These are phyloP conservation scores for Raddia guianensis DNA, from an alignment of 176 grass and related monocot species.

Conservation along the genomic window DNA sequence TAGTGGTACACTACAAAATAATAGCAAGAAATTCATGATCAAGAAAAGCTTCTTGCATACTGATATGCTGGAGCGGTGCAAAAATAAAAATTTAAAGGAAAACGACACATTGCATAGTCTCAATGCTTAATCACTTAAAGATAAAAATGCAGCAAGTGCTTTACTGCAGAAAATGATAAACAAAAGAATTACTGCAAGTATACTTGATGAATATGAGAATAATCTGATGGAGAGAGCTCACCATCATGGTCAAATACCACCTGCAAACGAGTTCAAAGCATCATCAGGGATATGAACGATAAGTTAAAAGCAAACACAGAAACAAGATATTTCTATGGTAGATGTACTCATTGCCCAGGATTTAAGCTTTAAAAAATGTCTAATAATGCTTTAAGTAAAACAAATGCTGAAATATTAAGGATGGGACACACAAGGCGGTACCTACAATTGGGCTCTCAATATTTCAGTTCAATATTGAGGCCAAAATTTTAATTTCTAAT, in stretches of 20 bases:
- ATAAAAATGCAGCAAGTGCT: conserved; percentile 32
- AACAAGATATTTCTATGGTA: conserved; percentile 1
- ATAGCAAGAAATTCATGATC: not conserved
- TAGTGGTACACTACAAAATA: not conserved
- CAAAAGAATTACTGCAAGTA: conserved; percentile 16
- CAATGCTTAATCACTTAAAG: not conserved
- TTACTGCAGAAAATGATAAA: conserved; percentile 27
- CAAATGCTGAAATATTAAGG: conserved; percentile 1
- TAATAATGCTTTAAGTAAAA: conserved; percentile 16
- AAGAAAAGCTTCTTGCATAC: conserved; percentile 10
- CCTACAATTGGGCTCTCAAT: not conserved
- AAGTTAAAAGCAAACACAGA: conserved; percentile 30
- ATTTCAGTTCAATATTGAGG: conserved; percentile 14
- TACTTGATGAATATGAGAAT: conserved; percentile 40
- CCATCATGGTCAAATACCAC: conserved; percentile 98
- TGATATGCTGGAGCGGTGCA: not conserved
- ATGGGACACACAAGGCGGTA: not conserved
- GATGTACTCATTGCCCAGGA: not conserved
- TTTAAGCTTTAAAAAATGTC: not conserved
- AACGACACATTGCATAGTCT: not conserved
- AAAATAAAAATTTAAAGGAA: not conserved
- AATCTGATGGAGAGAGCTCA: conserved; percentile 51
- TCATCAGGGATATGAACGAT: conserved; percentile 37
- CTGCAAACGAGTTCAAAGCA: conserved; percentile 51
- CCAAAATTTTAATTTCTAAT: not conserved